phyloP scores from a whole-genome alignment of 805 yeast species.

The Nakazawaea pomicola region DNA sequence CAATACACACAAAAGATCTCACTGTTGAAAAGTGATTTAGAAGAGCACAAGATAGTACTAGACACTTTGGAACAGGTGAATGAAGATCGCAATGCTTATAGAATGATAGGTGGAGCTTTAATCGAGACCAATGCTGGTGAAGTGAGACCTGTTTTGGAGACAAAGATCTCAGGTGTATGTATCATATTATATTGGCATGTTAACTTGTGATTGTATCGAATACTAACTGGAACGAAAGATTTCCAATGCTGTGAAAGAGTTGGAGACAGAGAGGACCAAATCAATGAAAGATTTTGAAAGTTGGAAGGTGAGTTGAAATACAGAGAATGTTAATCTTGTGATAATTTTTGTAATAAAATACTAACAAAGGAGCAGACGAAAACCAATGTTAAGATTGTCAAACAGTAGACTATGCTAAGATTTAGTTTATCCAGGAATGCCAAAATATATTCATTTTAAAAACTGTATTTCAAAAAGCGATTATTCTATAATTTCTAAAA shows the following conservation, averaged over 20 bases:
- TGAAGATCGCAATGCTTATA: constrained; percentile 68
- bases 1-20: constrained; percentile 40
- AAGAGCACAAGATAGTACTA: constrained; percentile 45
- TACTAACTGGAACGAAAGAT: constrained; percentile 19
- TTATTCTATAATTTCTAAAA: too few species aligned
- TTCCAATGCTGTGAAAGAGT: constrained; percentile 30
- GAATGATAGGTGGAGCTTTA: constrained; percentile 92
- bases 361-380: constrained; percentile 21
- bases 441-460: too few species aligned
- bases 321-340: not conserved
- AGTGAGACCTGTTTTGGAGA: constrained; percentile 56
- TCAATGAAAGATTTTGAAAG: constrained; percentile 37
- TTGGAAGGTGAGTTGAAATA: constrained; percentile 42
- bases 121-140: constrained; percentile 80
- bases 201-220: too few species aligned
- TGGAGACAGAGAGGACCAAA: constrained; percentile 33
- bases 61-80: constrained; percentile 50
- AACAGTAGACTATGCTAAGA: too few species aligned
- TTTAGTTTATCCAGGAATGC: too few species aligned
- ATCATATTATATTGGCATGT: not conserved
- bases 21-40: constrained; percentile 43
- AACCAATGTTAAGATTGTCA: constrained; percentile 44
- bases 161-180: constrained; percentile 46
- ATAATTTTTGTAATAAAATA: not conserved
- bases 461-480: too few species aligned